Evolutionary conservation across 2,329 filamentous ascomycete genomes (phyloP).

Genomic region (Rutstroemia sp.): DNA sequence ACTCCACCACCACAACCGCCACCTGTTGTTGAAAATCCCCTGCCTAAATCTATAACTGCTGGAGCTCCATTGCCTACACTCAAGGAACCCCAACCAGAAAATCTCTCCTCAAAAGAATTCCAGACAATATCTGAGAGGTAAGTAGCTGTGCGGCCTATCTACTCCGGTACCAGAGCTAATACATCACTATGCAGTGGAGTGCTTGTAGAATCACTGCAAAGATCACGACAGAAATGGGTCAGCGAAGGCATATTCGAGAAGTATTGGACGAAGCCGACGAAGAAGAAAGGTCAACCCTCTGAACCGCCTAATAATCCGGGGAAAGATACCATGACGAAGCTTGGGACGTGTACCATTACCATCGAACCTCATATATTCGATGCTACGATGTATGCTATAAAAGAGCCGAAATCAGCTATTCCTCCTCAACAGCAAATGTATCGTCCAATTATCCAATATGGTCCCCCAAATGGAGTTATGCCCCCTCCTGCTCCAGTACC

Average conservation of each 20-base stretch:
- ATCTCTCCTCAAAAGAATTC: conserved; percentile 58
- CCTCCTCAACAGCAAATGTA: conserved; percentile 29
- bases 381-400: conserved; percentile 65
- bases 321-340: conserved; percentile 64
- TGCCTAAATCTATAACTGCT: conserved; percentile 57
- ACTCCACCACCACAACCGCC: conserved; percentile 25
- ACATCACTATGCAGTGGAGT: conserved; percentile 51
- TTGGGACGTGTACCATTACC: conserved; percentile 66
- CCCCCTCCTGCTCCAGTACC: conserved; percentile 43
- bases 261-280: conserved; percentile 68
- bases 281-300: conserved; percentile 59
- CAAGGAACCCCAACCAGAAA: conserved; percentile 55
- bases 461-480: conserved; percentile 55
- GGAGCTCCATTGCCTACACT: conserved; percentile 67
- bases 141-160: conserved; percentile 7
- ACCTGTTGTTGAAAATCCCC: conserved; percentile 29
- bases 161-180: conserved; percentile 5
- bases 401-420: conserved; percentile 40
- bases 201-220: conserved; percentile 61
- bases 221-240: conserved; percentile 69
- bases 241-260: conserved; percentile 66
- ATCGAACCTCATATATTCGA: conserved; percentile 77
- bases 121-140: conserved; percentile 69
- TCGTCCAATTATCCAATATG: conserved; percentile 58
- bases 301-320: conserved; percentile 56